Conservation (phyloP, 495 filamentous ascomycete species). For the Glonium stellatum region DNA sequence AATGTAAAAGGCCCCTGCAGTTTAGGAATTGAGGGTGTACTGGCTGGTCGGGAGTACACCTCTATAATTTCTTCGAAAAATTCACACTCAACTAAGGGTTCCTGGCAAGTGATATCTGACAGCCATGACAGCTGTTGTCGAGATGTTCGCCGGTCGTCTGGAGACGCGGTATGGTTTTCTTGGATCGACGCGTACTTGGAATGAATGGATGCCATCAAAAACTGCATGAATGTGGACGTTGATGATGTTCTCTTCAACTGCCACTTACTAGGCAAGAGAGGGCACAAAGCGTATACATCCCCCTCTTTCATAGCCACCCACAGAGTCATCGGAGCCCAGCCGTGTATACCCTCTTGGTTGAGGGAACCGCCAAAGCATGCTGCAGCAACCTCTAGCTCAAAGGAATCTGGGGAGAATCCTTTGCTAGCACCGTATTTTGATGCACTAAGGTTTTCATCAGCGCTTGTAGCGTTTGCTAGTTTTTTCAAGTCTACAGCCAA, state of each 20-base stretch:
- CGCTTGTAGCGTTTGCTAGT: slow-evolving; percentile 66
- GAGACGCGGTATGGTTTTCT: slow-evolving; percentile 48
- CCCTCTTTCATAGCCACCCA: slow-evolving; percentile 87
- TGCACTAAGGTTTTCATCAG: slow-evolving; percentile 68
- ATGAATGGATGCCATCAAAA: slow-evolving; percentile 66
- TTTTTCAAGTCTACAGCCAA: slow-evolving; percentile 76
- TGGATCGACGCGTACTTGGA: slow-evolving; percentile 56
- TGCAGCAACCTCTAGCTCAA: slow-evolving; percentile 82
- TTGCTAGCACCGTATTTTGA: slow-evolving; percentile 63
- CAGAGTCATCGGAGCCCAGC: slow-evolving; percentile 85
- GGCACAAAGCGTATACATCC: slow-evolving; percentile 86
- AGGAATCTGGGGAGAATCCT: slow-evolving; percentile 72
- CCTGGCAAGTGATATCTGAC: slow-evolving; percentile 70
- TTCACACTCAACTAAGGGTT: slow-evolving; percentile 46
- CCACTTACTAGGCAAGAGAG: slow-evolving; percentile 76
- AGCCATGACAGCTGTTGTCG: slow-evolving; percentile 77
- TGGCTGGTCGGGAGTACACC: slow-evolving; percentile 61
- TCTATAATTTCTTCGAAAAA: slow-evolving; percentile 42
- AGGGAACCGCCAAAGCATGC: slow-evolving; percentile 70
- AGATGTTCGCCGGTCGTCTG: slow-evolving; percentile 52
- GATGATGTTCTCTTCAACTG: slow-evolving; percentile 50
- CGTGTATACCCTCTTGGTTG: slow-evolving; percentile 54
- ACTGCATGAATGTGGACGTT: slow-evolving; percentile 63
- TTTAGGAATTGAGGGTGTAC: slow-evolving; percentile 65
- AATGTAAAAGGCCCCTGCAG: slow-evolving; percentile 82